A percentile compares a stretch with the other conserved stretches of the same genome.
These are phyloP conservation scores for Rhizopogon vesiculosus DNA, from an alignment of 768 basidiomycete genomes.

Conservation along the genomic window DNA sequence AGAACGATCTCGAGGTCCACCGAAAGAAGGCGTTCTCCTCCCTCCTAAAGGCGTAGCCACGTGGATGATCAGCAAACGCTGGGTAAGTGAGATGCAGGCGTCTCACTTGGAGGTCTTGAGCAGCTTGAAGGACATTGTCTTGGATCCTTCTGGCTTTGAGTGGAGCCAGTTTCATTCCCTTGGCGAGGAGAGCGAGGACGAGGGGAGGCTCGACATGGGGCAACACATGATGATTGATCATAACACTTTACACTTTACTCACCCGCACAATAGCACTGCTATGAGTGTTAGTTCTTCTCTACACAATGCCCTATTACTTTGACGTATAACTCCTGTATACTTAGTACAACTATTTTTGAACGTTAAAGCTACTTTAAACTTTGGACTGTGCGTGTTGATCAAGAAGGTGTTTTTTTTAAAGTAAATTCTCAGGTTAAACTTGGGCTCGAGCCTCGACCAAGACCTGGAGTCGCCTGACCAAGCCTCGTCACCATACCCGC, in stretches of 20 bases:
- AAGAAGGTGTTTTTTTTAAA: too few relatives aligned
- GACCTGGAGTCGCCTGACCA: too few relatives aligned
- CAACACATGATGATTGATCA: conserved; percentile 2
- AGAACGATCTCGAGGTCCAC: conserved; percentile 47
- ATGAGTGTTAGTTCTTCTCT: conserved; percentile 7
- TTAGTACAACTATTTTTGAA: too few relatives aligned
- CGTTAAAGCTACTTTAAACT: too few relatives aligned
- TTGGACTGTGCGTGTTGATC: too few relatives aligned
- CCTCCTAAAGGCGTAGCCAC: conserved; percentile 61
- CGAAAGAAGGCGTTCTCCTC: conserved; percentile 51
- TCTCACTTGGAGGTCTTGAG: conserved; percentile 45
- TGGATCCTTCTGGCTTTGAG: conserved; percentile 45
- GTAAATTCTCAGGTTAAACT: too few relatives aligned
- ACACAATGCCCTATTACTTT: conserved; percentile 8
- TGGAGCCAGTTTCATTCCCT: conserved; percentile 45
- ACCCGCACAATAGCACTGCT: conserved; percentile 4
- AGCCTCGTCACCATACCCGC: too few relatives aligned
- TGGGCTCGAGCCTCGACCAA: too few relatives aligned
- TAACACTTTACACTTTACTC: conserved; percentile 8
- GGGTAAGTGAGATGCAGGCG: conserved; percentile 41
- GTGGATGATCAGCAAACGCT: conserved; percentile 76
- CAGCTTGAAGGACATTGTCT: conserved; percentile 38
- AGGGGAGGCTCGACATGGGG: conserved; percentile 14
- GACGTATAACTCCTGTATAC: too few relatives aligned
- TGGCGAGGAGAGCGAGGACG: conserved; percentile 53